phyloP scores from a whole-genome alignment of 495 filamentous ascomycete genomes.

The Podospora fimiseda region DNA sequence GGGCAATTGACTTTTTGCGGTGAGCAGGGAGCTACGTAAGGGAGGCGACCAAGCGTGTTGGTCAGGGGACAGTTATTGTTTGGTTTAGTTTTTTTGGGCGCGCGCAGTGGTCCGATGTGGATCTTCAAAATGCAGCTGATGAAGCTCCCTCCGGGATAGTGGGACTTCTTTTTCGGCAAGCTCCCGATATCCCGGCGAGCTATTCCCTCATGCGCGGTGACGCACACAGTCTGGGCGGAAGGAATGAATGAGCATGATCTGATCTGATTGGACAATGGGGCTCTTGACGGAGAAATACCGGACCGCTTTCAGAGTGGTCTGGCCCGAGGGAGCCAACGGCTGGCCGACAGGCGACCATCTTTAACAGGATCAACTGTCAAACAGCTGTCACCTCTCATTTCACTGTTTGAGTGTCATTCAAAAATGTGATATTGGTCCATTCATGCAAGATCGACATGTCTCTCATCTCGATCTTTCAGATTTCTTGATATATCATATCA shows the following conservation, averaged over 20 bases:
- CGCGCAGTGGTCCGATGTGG: constrained; percentile 1
- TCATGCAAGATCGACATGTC: neutral
- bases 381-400: neutral
- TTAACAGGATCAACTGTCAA: neutral
- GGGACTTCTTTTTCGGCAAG: constrained; percentile 6
- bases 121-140: constrained; percentile 11
- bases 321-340: neutral
- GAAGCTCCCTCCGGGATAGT: neutral
- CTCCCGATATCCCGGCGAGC: constrained; percentile 3
- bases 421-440: neutral
- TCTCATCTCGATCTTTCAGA: too few species aligned
- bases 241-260: neutral
- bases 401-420: neutral
- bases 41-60: neutral
- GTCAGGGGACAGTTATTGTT: neutral
- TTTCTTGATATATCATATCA: too few species aligned
- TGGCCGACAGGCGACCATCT: neutral
- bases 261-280: constrained; percentile 6
- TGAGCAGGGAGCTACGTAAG: neutral
- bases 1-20: neutral
- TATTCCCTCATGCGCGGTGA: constrained; percentile 10
- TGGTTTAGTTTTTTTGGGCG: neutral
- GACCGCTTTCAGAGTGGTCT: neutral
- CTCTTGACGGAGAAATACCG: neutral
- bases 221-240: constrained; percentile 5